phyloP scores from a whole-genome alignment of 495 filamentous ascomycete genomes.

The Penicilliopsis zonata region DNA sequence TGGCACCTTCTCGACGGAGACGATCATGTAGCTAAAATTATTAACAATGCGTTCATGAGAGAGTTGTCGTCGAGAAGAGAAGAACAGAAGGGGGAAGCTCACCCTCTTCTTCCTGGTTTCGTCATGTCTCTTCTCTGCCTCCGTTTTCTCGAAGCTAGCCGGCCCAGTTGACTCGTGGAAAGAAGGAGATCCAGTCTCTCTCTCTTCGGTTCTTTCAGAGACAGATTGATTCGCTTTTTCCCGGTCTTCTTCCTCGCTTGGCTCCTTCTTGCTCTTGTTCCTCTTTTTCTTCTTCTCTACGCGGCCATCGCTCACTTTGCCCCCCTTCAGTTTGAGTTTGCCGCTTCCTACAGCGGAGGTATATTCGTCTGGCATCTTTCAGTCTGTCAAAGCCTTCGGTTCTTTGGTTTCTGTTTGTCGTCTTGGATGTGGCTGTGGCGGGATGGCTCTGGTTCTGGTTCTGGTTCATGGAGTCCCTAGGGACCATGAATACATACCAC shows the following conservation, averaged over 20 bases:
- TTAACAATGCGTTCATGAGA: slow-evolving; percentile 3
- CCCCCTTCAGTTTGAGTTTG: slow-evolving; percentile 72
- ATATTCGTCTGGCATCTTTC: slow-evolving; percentile 49
- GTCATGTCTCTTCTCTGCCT: slow-evolving; percentile 69
- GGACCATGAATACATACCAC: too few relatives aligned
- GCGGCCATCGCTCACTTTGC: slow-evolving; percentile 38
- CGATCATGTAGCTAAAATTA: slow-evolving; percentile 49
- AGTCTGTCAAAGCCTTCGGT: neutral
- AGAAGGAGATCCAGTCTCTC: too few relatives aligned
- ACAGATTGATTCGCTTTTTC: neutral
- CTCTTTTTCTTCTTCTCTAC: slow-evolving; percentile 49
- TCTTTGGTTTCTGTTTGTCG: too few relatives aligned
- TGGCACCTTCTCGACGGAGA: slow-evolving; percentile 69
- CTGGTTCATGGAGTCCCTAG: too few relatives aligned
- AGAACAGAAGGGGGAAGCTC: slow-evolving; percentile 21
- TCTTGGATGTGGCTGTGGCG: too few relatives aligned
- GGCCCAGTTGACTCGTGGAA: too few relatives aligned
- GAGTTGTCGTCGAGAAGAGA: neutral
- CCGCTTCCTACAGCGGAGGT: slow-evolving; percentile 47
- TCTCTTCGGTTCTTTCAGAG: slow-evolving; percentile 3
- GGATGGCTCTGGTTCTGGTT: too few relatives aligned
- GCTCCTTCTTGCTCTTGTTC: slow-evolving; percentile 47
- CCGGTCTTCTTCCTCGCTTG: slow-evolving; percentile 8
- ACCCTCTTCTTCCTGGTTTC: slow-evolving; percentile 72
- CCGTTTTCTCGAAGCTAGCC: slow-evolving; percentile 51